These are phyloP conservation scores for Chalaropsis thielavioides DNA, from an alignment of 2,329 filamentous ascomycete species.

Conservation along the genomic window DNA sequence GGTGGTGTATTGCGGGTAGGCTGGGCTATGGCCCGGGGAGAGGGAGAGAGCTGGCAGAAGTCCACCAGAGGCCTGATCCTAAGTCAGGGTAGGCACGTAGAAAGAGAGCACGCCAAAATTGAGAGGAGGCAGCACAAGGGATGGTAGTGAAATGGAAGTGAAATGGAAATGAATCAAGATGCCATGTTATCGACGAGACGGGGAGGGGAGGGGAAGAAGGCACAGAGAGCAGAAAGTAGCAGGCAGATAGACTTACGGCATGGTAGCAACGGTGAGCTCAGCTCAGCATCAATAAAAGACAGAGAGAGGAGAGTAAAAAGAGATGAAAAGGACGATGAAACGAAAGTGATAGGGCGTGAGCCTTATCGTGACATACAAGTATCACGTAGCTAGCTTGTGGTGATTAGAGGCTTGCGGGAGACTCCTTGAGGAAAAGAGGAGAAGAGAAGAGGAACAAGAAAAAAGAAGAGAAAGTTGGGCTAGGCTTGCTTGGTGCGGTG, in stretches of 20 bases:
- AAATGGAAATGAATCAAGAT: background rate
- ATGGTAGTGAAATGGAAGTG: background rate
- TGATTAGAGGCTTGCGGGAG: background rate
- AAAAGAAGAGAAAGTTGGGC: conserved; percentile 2
- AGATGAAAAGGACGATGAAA: background rate
- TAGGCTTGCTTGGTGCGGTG: background rate
- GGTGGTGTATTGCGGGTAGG: background rate
- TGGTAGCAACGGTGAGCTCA: background rate
- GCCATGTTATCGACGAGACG: background rate
- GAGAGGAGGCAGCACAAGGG: background rate
- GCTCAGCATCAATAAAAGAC: background rate
- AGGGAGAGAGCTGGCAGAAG: background rate
- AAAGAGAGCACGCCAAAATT: background rate
- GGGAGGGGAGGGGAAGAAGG: background rate
- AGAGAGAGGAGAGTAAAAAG: background rate
- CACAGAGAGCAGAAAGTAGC: background rate
- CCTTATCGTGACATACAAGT: background rate
- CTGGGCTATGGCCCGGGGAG: background rate
- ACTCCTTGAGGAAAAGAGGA: background rate
- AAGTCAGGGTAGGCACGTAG: background rate
- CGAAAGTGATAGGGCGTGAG: background rate
- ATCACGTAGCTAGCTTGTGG: background rate
- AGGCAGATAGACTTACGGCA: conserved; percentile 8
- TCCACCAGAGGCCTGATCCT: background rate
- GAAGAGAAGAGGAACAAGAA: background rate